These are phyloP conservation scores for Diaporthe sp. DNA, from an alignment of 2,329 filamentous ascomycete genomes.

Conservation along the genomic window DNA sequence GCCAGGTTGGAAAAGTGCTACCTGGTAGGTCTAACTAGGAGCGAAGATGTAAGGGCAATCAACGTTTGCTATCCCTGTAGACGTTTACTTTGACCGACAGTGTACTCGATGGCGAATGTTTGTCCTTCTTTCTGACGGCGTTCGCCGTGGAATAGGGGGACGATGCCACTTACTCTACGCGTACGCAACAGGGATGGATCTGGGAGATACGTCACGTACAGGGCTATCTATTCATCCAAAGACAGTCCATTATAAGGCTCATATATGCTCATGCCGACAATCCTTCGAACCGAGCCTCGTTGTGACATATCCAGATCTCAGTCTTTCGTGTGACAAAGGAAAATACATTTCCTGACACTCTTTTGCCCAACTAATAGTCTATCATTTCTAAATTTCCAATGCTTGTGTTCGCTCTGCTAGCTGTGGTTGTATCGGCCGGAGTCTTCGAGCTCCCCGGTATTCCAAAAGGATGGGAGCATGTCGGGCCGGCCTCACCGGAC, in stretches of 20 bases:
- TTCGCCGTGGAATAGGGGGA: not conserved
- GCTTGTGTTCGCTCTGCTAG: not conserved
- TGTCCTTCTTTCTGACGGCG: not conserved
- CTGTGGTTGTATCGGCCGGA: not conserved
- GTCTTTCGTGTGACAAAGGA: not conserved
- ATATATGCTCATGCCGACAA: not conserved
- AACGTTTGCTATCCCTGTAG: not conserved
- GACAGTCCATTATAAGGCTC: not conserved
- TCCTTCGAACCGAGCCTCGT: accelerated
- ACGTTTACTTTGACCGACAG: not conserved
- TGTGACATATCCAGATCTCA: not conserved
- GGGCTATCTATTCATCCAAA: not conserved
- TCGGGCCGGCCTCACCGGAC: not conserved
- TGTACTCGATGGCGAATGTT: not conserved
- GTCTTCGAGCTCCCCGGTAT: not conserved
- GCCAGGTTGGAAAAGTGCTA: not conserved
- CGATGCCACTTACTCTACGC: not conserved
- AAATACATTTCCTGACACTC: not conserved
- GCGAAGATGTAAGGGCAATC: no score
- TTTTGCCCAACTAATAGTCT: not conserved
- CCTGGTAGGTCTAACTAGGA: no score
- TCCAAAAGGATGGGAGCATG: not conserved
- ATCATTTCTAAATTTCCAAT: not conserved
- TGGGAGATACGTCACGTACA: not conserved
- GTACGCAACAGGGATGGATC: not conserved